Evolutionary conservation across 768 basidiomycete species (phyloP).

Genomic region (Kwoniella shandongensis): DNA sequence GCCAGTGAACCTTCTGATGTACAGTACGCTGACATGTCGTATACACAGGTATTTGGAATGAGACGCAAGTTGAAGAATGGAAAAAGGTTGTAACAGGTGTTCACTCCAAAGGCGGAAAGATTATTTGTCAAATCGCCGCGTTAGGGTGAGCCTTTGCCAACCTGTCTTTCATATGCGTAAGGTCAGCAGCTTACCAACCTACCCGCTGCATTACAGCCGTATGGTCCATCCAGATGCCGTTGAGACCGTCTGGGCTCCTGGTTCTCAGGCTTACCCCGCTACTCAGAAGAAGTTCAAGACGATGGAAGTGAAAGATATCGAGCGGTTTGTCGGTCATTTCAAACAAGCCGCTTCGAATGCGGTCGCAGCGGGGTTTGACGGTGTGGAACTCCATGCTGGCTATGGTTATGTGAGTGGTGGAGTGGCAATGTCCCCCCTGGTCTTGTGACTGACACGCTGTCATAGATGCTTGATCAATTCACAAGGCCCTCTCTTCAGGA

Average conservation of each 20-base stretch:
- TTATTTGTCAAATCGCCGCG: constrained; percentile 64
- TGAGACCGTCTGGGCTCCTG: too few relatives aligned
- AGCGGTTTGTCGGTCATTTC: background rate
- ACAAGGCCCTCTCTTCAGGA: constrained; percentile 36
- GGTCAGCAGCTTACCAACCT: too few relatives aligned
- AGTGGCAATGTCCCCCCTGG: too few relatives aligned
- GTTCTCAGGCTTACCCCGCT: too few relatives aligned
- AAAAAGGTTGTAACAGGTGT: constrained; percentile 62
- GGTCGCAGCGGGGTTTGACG: constrained; percentile 68
- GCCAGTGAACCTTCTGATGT: too few relatives aligned
- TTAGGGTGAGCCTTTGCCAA: constrained; percentile 51
- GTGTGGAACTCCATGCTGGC: constrained; percentile 58
- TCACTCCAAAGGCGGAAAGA: constrained; percentile 60
- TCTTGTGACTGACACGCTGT: too few relatives aligned
- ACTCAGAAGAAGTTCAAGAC: too few relatives aligned
- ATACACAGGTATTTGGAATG: constrained; percentile 1
- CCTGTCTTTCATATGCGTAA: too few relatives aligned
- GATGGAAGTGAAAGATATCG: background rate
- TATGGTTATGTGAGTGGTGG: constrained; percentile 48
- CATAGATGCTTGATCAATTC: constrained; percentile 62
- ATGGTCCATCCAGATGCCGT: too few relatives aligned
- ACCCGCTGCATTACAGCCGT: too few relatives aligned
- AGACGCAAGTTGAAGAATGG: constrained; percentile 62
- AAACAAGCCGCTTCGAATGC: constrained; percentile 55
- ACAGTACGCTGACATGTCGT: too few relatives aligned